phyloP scores from a whole-genome alignment of 2,329 filamentous ascomycete species.

The Ophidiomyces ophidiicola region DNA sequence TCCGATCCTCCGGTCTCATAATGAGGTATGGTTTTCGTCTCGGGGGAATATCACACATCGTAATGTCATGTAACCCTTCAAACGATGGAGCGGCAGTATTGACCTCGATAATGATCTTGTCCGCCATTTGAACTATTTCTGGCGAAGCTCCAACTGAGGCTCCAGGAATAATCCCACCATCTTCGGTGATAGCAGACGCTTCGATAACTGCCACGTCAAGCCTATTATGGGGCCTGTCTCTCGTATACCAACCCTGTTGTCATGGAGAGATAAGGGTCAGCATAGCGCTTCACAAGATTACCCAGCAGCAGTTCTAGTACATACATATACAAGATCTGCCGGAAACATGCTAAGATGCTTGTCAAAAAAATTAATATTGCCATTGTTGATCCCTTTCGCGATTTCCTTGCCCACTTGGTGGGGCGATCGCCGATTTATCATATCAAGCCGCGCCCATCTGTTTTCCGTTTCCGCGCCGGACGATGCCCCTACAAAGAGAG shows the following conservation, averaged over 20 bases:
- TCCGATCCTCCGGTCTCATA: slow-evolving; percentile 74
- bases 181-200: slow-evolving; percentile 74
- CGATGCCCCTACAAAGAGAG: slow-evolving; percentile 78
- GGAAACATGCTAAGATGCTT: slow-evolving; percentile 93
- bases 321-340: slow-evolving; percentile 66
- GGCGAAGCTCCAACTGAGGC: slow-evolving; percentile 76
- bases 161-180: slow-evolving; percentile 78
- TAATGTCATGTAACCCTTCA: slow-evolving; percentile 82
- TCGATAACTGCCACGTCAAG: slow-evolving; percentile 78
- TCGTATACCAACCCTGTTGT: slow-evolving; percentile 62
- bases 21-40: slow-evolving; percentile 73
- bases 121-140: slow-evolving; percentile 78
- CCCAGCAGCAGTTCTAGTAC: slow-evolving; percentile 8
- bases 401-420: slow-evolving; percentile 89
- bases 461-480: slow-evolving; percentile 85
- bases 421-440: slow-evolving; percentile 74
- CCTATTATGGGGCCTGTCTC: slow-evolving; percentile 59
- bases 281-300: background rate
- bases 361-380: slow-evolving; percentile 82
- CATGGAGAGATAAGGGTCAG: background rate
- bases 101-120: slow-evolving; percentile 87
- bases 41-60: slow-evolving; percentile 73
- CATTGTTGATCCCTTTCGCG: slow-evolving; percentile 78
- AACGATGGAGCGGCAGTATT: slow-evolving; percentile 78
- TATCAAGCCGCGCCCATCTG: slow-evolving; percentile 75